phyloP scores from a whole-genome alignment of 306 rosid genomes.

The Herpetospermum pedunculosum region DNA sequence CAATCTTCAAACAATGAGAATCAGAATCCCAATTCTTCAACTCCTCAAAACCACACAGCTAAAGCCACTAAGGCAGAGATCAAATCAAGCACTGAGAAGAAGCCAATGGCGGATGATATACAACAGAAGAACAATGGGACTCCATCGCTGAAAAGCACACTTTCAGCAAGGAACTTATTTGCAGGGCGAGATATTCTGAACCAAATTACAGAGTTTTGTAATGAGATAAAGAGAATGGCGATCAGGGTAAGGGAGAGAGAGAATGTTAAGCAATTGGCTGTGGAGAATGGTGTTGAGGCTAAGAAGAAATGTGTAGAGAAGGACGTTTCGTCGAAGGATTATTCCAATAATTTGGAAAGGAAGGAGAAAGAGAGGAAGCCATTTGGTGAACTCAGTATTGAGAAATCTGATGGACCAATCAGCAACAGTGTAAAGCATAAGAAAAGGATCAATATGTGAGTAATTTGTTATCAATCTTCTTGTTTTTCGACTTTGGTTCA shows the following conservation, averaged over 20 bases:
- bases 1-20: constrained; percentile 49
- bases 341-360: constrained; percentile 28
- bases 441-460: constrained; percentile 49
- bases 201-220: constrained; percentile 84
- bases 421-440: constrained; percentile 29
- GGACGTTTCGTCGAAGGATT: constrained; percentile 17
- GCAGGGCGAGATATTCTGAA: constrained; percentile 63
- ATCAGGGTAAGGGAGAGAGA: constrained; percentile 50
- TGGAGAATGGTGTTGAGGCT: constrained; percentile 16
- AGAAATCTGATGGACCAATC: constrained; percentile 23
- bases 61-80: constrained; percentile 41
- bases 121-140: constrained; percentile 18
- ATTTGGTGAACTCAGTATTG: constrained; percentile 30
- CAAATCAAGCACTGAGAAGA: constrained; percentile 75
- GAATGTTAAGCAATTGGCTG: constrained; percentile 23
- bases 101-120: constrained; percentile 19
- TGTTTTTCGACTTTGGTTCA: background rate
- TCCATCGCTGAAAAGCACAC: constrained; percentile 60
- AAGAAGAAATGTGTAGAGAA: constrained; percentile 20
- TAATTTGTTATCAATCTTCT: background rate
- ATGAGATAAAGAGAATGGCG: constrained; percentile 73
- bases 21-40: constrained; percentile 51
- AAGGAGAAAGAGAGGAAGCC: constrained; percentile 51
- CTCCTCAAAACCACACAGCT: constrained; percentile 31
- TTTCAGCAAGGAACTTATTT: constrained; percentile 66